phyloP scores from a whole-genome alignment of 2,329 filamentous ascomycete genomes.

The Zalaria sp. region DNA sequence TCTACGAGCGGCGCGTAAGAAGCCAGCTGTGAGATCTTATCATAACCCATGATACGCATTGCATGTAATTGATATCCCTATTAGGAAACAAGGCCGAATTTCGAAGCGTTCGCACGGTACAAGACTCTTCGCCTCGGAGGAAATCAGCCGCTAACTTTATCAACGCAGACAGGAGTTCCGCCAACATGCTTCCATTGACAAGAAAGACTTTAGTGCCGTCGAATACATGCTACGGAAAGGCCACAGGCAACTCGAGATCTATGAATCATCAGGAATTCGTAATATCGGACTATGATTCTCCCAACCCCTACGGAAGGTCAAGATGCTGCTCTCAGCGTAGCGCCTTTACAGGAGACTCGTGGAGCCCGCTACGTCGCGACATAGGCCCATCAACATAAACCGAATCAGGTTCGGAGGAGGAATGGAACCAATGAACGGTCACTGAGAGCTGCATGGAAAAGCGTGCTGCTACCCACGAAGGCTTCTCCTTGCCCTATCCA shows the following conservation, averaged over 20 bases:
- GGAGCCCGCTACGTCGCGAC: too few species aligned
- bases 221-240: conserved; percentile 78
- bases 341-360: too few species aligned
- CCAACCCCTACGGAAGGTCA: too few species aligned
- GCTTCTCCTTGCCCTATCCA: too few species aligned
- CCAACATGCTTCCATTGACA: conserved; percentile 50
- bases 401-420: too few species aligned
- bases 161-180: conserved; percentile 57
- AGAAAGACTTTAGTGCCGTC: conserved; percentile 73
- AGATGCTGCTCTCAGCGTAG: too few species aligned
- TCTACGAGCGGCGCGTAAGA: conserved; percentile 65
- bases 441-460: too few species aligned
- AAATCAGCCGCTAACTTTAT: neutral
- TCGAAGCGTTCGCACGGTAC: conserved; percentile 15
- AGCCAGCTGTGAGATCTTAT: conserved; percentile 49
- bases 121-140: neutral
- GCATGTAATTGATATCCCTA: conserved; percentile 4
- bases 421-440: too few species aligned
- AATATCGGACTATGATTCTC: conserved; percentile 39
- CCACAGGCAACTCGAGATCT: conserved; percentile 64
- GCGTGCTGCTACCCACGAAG: too few species aligned
- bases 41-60: conserved; percentile 3
- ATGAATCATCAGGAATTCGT: conserved; percentile 66
- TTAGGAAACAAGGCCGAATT: conserved; percentile 13
- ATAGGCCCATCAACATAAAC: too few species aligned